Percentiles rank a stretch among this genome's conserved stretches.
phyloP scores from a whole-genome alignment of 768 basidiomycete genomes.

The Auricularia cornea region DNA sequence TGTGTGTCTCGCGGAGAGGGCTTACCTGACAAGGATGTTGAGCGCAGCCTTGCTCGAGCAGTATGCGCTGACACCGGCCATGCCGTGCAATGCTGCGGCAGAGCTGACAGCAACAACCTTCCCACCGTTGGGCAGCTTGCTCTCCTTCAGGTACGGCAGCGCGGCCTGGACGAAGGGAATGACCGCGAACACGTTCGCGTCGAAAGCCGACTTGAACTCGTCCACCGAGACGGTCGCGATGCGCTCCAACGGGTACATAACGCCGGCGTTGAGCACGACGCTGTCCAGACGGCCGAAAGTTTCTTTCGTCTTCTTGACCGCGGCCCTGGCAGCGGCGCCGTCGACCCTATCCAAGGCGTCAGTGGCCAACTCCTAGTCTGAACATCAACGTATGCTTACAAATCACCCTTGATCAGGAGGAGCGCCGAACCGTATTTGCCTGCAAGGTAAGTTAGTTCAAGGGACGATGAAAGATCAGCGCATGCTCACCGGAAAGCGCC shows the following conservation, averaged over 20 bases:
- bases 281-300: constrained; percentile 62
- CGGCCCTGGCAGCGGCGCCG: constrained; percentile 40
- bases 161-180: constrained; percentile 58
- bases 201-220: constrained; percentile 65
- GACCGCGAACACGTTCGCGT: constrained; percentile 83
- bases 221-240: constrained; percentile 44
- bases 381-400: constrained; percentile 40
- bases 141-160: constrained; percentile 61
- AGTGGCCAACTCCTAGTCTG: constrained; percentile 1
- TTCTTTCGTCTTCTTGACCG: constrained; percentile 43
- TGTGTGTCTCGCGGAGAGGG: neutral
- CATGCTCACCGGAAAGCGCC: constrained; percentile 35
- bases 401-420: constrained; percentile 57
- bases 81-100: constrained; percentile 66
- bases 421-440: constrained; percentile 24
- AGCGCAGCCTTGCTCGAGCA: constrained; percentile 81
- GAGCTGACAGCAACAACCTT: constrained; percentile 77
- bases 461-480: neutral
- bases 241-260: constrained; percentile 60
- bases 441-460: neutral
- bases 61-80: constrained; percentile 71
- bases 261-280: constrained; percentile 79
- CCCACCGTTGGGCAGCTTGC: constrained; percentile 38
- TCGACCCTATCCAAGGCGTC: constrained; percentile 41
- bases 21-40: constrained; percentile 74